Conservation (phyloP, 352 stramenopile species). For the Pythium utonaiense region DNA sequence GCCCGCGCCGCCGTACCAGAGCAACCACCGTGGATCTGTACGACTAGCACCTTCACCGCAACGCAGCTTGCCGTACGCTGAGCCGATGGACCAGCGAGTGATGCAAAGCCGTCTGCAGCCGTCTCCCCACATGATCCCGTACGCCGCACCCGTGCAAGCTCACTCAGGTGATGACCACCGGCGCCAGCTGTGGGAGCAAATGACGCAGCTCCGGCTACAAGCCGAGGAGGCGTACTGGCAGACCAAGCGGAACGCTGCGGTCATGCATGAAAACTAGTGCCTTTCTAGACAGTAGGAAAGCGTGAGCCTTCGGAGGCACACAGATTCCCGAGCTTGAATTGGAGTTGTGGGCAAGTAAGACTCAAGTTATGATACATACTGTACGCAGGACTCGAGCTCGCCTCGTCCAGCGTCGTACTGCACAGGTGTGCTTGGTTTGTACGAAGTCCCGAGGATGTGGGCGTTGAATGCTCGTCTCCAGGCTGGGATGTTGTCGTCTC, state of each 20-base stretch:
- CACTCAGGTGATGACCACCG: slow-evolving; percentile 7
- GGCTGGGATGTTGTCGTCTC: too few relatives aligned
- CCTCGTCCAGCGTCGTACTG: too few relatives aligned
- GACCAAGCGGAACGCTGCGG: slow-evolving; percentile 36
- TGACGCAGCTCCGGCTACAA: slow-evolving; percentile 51
- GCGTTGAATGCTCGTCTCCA: too few relatives aligned
- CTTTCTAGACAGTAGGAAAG: not conserved
- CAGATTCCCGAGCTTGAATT: too few relatives aligned
- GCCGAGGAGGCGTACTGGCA: slow-evolving; percentile 60
- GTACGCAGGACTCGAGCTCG: too few relatives aligned
- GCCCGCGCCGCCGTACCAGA: not conserved
- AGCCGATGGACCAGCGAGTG: not conserved
- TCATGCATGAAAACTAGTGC: slow-evolving; percentile 8
- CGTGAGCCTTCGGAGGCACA: too few relatives aligned
- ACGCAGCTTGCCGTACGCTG: not conserved
- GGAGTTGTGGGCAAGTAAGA: too few relatives aligned
- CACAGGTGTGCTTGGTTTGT: too few relatives aligned
- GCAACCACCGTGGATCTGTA: not conserved
- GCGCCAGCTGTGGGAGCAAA: slow-evolving; percentile 40
- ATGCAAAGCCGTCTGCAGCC: not conserved
- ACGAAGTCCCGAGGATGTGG: too few relatives aligned
- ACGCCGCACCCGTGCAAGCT: not conserved
- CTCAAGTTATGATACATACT: too few relatives aligned
- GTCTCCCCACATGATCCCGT: not conserved
- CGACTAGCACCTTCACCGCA: not conserved